Evolutionary conservation across 2,329 filamentous ascomycete genomes (phyloP).

Genomic region (Trichoderma brevicompactum): DNA sequence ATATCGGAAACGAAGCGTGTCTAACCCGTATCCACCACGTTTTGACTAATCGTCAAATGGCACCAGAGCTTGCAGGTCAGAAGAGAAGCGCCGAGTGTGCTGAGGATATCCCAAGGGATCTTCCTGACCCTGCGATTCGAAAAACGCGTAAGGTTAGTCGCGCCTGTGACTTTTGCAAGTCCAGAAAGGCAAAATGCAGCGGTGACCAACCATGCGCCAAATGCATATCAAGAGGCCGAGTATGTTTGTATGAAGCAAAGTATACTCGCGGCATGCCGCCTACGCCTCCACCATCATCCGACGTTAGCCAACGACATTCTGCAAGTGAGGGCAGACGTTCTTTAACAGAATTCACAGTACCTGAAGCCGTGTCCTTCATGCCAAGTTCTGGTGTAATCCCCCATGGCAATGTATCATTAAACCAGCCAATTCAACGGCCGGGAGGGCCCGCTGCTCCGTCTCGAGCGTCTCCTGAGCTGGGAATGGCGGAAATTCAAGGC

Average conservation of each 20-base stretch:
- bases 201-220: constrained; percentile 42
- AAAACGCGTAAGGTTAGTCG: constrained; percentile 42
- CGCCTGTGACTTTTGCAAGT: constrained; percentile 40
- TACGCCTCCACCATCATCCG: constrained; percentile 38
- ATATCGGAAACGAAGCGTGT: neutral
- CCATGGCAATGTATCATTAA: neutral
- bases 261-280: constrained; percentile 43
- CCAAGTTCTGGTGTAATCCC: neutral
- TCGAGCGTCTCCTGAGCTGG: constrained; percentile 49
- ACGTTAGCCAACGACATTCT: neutral
- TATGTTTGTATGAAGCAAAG: constrained; percentile 40
- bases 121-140: neutral
- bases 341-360: neutral
- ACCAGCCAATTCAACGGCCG: neutral
- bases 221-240: constrained; percentile 37
- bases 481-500: constrained; percentile 55
- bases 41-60: constrained; percentile 8
- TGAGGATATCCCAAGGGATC: neutral
- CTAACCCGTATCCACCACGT: neutral
- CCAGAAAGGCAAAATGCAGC: constrained; percentile 37
- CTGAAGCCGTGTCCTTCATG: neutral
- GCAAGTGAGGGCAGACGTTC: neutral
- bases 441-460: constrained; percentile 41
- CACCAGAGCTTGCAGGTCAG: constrained; percentile 5
- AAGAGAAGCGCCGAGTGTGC: constrained; percentile 10